These are phyloP conservation scores for Talaromyces sp. DNA, from an alignment of 2,329 filamentous ascomycete genomes.

Conservation along the genomic window DNA sequence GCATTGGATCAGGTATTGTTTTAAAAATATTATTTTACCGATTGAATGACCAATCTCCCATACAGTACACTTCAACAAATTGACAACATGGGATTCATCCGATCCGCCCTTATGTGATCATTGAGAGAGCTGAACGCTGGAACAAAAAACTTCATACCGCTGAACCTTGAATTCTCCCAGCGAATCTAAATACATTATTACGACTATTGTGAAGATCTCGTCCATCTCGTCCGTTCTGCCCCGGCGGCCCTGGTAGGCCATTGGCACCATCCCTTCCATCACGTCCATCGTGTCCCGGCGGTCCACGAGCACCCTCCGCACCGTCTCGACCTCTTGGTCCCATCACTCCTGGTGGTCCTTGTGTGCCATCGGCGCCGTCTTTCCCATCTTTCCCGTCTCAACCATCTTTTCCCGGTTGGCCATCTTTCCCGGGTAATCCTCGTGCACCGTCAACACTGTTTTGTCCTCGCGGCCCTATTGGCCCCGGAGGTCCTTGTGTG, in stretches of 20 bases:
- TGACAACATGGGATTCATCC: too few relatives aligned
- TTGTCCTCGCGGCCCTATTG: background rate
- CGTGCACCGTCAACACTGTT: background rate
- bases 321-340: background rate
- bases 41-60: too few relatives aligned
- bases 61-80: too few relatives aligned
- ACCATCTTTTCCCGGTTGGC: background rate
- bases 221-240: conserved; percentile 1
- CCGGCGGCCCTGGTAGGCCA: background rate
- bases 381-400: background rate
- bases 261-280: background rate
- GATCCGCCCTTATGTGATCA: too few relatives aligned
- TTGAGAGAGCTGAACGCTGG: background rate
- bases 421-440: background rate
- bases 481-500: conserved; percentile 1
- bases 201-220: background rate
- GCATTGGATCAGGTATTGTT: too few relatives aligned
- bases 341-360: background rate
- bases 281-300: background rate
- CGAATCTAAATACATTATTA: background rate
- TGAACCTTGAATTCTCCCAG: background rate
- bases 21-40: too few relatives aligned
- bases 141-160: conserved; percentile 22
- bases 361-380: background rate
- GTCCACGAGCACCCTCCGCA: background rate